Evolutionary conservation across 2,329 filamentous ascomycete genomes (phyloP).

Genomic region (Leptosphaerulina australis): DNA sequence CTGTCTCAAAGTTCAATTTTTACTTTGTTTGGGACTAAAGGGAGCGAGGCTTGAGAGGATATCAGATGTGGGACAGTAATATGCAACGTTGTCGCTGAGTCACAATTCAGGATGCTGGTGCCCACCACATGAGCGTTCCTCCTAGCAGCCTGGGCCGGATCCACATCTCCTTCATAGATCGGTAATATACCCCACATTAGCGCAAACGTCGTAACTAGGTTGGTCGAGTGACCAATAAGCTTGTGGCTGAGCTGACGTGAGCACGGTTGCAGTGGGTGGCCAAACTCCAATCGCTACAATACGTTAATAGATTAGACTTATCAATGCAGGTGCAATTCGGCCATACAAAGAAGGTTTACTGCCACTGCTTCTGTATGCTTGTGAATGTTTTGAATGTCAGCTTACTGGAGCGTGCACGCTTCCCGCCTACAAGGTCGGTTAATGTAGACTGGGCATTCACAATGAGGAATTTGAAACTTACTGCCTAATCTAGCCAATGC

Average conservation of each 20-base stretch:
- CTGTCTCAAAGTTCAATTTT: no score
- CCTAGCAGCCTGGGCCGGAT: no score
- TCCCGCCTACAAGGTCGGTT: no score
- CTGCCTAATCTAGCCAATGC: no score
- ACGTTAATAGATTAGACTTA: neutral
- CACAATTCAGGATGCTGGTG: no score
- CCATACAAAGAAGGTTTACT: neutral
- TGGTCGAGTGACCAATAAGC: neutral
- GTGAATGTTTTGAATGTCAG: neutral
- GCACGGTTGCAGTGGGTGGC: neutral
- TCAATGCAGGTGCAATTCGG: neutral
- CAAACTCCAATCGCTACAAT: neutral
- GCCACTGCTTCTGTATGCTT: neutral
- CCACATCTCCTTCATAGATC: no score
- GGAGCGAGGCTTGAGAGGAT: no score
- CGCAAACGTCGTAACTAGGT: neutral
- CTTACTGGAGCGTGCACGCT: neutral
- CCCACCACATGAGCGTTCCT: no score
- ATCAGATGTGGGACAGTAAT: no score
- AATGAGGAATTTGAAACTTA: neutral
- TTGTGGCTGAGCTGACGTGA: conserved; percentile 3
- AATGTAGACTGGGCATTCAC: neutral
- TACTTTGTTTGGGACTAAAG: no score
- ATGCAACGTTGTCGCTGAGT: no score
- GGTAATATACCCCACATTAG: no score